Evolutionary conservation across 1,284 basidiomycete genomes (phyloP), one percentile per base, ranked within the genome.

Genomic region (Puccinia polysora): DNA sequence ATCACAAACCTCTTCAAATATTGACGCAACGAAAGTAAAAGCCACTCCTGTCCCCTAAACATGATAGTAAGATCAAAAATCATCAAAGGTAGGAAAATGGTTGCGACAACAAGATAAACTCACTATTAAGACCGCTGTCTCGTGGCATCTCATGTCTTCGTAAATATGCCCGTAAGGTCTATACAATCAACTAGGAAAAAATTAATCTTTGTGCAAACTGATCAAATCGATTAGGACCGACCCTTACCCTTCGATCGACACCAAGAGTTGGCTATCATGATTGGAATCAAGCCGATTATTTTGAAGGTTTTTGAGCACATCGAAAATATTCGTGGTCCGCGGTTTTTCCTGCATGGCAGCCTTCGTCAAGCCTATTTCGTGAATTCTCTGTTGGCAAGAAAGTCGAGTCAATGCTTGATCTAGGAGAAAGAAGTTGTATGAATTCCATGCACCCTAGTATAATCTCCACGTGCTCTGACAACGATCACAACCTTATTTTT

Each of bases 1-100:
- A 49, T 56, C 10, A 43, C 55, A 20, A 36, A 71, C 68, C 56
- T 71, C 59, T 71, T 71, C 68, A n/a, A 71, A 71, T 15, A 62
- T 56, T 23, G 68, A 62, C 59, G 63, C 55, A 36, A 58, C 28
- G 34, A 71, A 71, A 18, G 68, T 71, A 38, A 59, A 60, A 2
- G 40, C 68, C 8, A 62, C 59, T 23, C 68, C 68, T 15, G 40
- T 50, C 20, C 56, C 67, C 67, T 69, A 15, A n/a, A 36, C 32
- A 49, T 47, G 5, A 28, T 23, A 4, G 20, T 18, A n/a, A n/a
- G n/a, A 2, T 55, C 55, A 40, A 14, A 14, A 2, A 15, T 36
- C 34, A 55, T 12, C 30, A 28, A 38, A n/a, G n/a, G n/a, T n/a
- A n/a, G n/a, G n/a, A n/a, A n/a, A 20, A 30, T 40, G 45, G 40